Evolutionary conservation across 1,139 yeast genomes (phyloP), one percentile per base, ranked within the genome.

Genomic region (Protomyces inundatus): DNA sequence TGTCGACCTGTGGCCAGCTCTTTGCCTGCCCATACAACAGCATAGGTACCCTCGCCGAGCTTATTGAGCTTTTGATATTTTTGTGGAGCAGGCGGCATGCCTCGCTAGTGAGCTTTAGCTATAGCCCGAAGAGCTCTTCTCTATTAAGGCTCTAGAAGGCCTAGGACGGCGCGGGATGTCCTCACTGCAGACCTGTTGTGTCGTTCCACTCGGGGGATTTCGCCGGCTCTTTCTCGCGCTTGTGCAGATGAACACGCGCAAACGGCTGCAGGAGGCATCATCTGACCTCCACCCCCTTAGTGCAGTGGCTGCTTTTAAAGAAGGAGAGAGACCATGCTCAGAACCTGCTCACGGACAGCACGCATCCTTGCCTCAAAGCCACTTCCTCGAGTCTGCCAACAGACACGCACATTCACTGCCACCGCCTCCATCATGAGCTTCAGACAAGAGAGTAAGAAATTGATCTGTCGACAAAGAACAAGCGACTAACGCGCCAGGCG

Each of bases 1-100:
- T 81, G 80, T 63, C 93, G 77, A 16, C 78, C 76, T 80, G 48
- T 83, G 76, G 33, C 81, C 37, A 64, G 66, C 64, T 76, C 74
- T 36, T 70, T 71, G 62, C 75, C 69, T 16, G 93, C 80, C 72
- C 88, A 93, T 1, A 95, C 99, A 66, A 91, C 96, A 55, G 98
- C 99, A 79, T 93, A 95, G 0, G 99, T 95, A 76, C 99, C 99
- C 77, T 95, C 99, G 73, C 98, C 98, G 35, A 93, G 97, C 74
- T 91, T 91, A 70, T 83, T 84, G 66, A 89, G 95, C 75, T 65
- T 65, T 32, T 54, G 42, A 54, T 66, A 66, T 12, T 46, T 53
- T 30, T 23, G 30, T 7, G 23, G 12, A 9, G 48, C 32, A 42
- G 48, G 30, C 9, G 48, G 48, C 48, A 42, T 42, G 9, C 32